phyloP scores from a whole-genome alignment of 78 protist genomes.

The Cavenderia fasciculata region DNA sequence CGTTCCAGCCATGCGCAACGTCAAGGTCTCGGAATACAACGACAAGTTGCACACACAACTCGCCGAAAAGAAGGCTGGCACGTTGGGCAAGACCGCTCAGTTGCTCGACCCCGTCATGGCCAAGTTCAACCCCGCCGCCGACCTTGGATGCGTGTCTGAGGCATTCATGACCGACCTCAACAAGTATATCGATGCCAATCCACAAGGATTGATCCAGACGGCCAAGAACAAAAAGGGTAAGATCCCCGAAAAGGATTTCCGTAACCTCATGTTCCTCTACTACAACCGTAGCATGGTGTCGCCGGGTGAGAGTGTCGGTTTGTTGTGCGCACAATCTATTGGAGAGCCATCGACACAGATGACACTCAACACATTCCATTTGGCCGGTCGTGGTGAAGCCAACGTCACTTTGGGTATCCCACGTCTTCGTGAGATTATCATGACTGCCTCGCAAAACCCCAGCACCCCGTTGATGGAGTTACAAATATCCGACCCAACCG shows the following conservation, averaged over 20 bases:
- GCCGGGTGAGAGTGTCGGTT: slow-evolving; percentile 97
- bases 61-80: not conserved
- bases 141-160: slow-evolving; percentile 84
- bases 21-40: not conserved
- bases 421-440: slow-evolving; percentile 94
- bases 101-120: slow-evolving; percentile 83
- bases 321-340: slow-evolving; percentile 97
- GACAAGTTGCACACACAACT: not conserved
- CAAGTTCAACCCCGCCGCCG: slow-evolving; percentile 32
- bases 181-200: slow-evolving; percentile 60
- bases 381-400: slow-evolving; percentile 94
- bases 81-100: slow-evolving; percentile 18
- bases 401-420: slow-evolving; percentile 98
- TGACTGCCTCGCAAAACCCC: slow-evolving; percentile 86
- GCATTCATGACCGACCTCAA: slow-evolving; percentile 36
- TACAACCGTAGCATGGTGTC: slow-evolving; percentile 80
- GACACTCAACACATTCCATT: slow-evolving; percentile 98
- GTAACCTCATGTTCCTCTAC: slow-evolving; percentile 79
- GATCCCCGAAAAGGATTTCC: slow-evolving; percentile 68
- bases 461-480: slow-evolving; percentile 83
- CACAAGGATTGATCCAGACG: slow-evolving; percentile 42
- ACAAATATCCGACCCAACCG: slow-evolving; percentile 12
- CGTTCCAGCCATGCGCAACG: not conserved
- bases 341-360: slow-evolving; percentile 99
- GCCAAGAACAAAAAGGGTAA: slow-evolving; percentile 4